Conservation (phyloP, 352 stramenopile genomes). For the Vaucheria bursata region DNA sequence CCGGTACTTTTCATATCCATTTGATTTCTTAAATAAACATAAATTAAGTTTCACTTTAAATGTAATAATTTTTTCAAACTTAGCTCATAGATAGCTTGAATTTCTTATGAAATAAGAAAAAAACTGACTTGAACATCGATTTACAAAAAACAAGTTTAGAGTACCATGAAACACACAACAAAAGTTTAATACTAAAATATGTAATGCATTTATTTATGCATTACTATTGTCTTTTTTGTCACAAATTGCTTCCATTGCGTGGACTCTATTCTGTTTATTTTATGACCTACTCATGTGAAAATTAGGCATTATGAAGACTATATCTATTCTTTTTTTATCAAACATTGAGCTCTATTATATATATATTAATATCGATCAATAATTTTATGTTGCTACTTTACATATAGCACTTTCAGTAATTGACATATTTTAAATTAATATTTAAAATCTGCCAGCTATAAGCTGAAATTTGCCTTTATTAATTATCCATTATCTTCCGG, state of each 20-base stretch:
- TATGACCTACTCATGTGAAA: too few relatives aligned
- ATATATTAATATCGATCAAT: too few relatives aligned
- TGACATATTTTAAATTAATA: not conserved
- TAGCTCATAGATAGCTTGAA: not conserved
- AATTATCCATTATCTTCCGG: not conserved
- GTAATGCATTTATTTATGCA: too few relatives aligned
- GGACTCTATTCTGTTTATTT: too few relatives aligned
- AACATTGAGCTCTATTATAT: too few relatives aligned
- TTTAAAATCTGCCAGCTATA: not conserved
- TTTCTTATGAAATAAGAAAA: not conserved
- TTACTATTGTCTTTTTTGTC: too few relatives aligned
- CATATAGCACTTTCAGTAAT: not conserved
- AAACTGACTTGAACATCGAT: not conserved
- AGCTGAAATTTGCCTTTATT: not conserved
- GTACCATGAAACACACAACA: not conserved
- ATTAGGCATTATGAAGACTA: too few relatives aligned
- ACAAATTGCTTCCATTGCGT: too few relatives aligned
- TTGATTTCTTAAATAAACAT: too few relatives aligned
- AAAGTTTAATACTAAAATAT: not conserved
- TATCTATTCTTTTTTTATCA: too few relatives aligned
- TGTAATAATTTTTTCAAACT: not conserved
- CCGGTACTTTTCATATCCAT: not conserved
- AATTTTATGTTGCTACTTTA: not conserved
- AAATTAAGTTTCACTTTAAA: slow-evolving; percentile 1
- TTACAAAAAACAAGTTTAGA: not conserved